phyloP scores from a whole-genome alignment of 108 stramenopile genomes.

The Bacterosira constricta region DNA sequence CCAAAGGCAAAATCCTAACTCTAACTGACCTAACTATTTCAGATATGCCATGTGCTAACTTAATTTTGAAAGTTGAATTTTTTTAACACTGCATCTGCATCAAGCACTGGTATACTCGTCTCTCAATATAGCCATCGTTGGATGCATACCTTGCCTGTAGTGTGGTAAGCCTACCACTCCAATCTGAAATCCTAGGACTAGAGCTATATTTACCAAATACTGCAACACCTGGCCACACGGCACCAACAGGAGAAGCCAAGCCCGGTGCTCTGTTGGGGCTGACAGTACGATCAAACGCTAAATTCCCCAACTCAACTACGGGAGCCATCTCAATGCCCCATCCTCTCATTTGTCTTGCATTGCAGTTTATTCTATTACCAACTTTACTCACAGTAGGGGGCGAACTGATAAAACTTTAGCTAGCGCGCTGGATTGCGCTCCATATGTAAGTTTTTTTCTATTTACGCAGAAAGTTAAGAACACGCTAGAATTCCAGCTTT shows the following conservation, averaged over 20 bases:
- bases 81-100: too few species aligned
- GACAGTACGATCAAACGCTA: background rate
- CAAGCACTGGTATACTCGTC: background rate
- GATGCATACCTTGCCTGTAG: background rate
- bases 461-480: too few species aligned
- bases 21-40: too few species aligned
- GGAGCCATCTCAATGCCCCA: background rate
- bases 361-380: conserved; percentile 2
- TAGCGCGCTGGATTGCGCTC: too few species aligned
- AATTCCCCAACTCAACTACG: background rate
- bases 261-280: background rate
- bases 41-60: too few species aligned
- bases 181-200: background rate
- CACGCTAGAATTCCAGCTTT: too few species aligned
- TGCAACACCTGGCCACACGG: conserved; percentile 2
- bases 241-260: background rate
- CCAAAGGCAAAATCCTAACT: too few species aligned
- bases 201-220: conserved; percentile 1
- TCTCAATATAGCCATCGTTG: background rate
- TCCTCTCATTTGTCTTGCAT: background rate
- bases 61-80: too few species aligned
- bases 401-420: too few species aligned
- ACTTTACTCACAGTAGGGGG: too few species aligned
- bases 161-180: background rate
- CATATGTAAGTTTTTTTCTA: too few species aligned